phyloP scores from a whole-genome alignment of 2,329 filamentous ascomycete genomes.

The Sporothrix brunneoviolacea region DNA sequence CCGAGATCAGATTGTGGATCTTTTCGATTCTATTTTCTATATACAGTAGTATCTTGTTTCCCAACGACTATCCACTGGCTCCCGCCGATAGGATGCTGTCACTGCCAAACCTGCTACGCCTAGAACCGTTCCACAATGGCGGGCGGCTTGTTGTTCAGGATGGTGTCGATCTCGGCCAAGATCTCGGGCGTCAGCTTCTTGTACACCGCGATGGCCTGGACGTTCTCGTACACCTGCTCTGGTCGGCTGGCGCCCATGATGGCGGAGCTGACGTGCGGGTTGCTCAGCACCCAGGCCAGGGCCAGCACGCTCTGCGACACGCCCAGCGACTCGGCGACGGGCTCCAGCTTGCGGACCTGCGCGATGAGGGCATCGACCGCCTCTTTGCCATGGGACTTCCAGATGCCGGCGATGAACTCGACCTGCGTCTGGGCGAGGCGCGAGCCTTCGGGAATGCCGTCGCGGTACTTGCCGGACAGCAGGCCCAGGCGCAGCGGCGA shows the following conservation, averaged over 20 bases:
- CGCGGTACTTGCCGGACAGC: slow-evolving; percentile 57
- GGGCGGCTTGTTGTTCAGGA: slow-evolving; percentile 53
- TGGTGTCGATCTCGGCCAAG: slow-evolving; percentile 51
- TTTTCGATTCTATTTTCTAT: too few relatives aligned
- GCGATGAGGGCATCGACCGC: slow-evolving; percentile 46
- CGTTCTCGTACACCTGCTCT: slow-evolving; percentile 55
- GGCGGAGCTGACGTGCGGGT: slow-evolving; percentile 54
- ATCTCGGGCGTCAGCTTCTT: slow-evolving; percentile 54
- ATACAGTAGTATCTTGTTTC: too few relatives aligned
- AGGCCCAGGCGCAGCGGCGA: slow-evolving; percentile 49
- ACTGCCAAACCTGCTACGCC: background rate
- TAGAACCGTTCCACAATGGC: slow-evolving; percentile 29
- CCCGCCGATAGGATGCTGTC: too few relatives aligned
- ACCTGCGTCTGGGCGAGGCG: slow-evolving; percentile 51
- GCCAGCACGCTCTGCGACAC: slow-evolving; percentile 51
- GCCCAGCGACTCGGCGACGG: slow-evolving; percentile 58
- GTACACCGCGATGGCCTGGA: slow-evolving; percentile 44
- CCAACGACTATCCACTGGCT: too few relatives aligned
- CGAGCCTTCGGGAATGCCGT: slow-evolving; percentile 54
- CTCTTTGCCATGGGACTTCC: slow-evolving; percentile 45
- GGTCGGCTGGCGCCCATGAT: slow-evolving; percentile 55
- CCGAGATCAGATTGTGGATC: too few relatives aligned
- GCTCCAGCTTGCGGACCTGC: slow-evolving; percentile 52
- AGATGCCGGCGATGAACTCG: slow-evolving; percentile 48
- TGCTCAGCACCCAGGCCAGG: slow-evolving; percentile 57